phyloP scores from a whole-genome alignment of 1,284 basidiomycete genomes.

The Dichomitus squalens region DNA sequence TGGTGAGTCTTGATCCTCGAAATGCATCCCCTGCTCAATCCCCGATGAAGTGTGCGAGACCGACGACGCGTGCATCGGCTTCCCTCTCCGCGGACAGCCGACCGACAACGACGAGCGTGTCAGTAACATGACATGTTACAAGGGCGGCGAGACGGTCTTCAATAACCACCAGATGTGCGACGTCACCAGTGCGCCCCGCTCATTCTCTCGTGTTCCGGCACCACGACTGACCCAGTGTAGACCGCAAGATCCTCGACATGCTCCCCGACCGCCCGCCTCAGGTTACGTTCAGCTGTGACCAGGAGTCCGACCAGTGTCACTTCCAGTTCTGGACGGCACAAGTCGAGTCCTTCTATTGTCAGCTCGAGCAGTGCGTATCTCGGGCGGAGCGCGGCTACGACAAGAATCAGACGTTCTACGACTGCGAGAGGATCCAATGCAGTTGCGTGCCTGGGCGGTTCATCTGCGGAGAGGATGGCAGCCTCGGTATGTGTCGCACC shows the following conservation, averaged over 20 bases:
- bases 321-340: conserved; percentile 98
- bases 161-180: conserved; percentile 97
- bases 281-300: conserved; percentile 91
- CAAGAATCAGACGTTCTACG: conserved; percentile 74
- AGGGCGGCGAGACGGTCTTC: conserved; percentile 87
- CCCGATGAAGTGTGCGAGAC: conserved; percentile 78
- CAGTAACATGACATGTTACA: conserved; percentile 91
- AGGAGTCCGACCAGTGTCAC: conserved; percentile 62
- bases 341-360: conserved; percentile 95
- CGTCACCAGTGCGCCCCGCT: conserved; percentile 80
- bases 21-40: neutral
- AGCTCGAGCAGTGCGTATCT: conserved; percentile 69
- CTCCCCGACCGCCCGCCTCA: conserved; percentile 88
- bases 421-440: conserved; percentile 85
- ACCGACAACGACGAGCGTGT: conserved; percentile 47
- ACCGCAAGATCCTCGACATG: conserved; percentile 89
- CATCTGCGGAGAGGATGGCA: conserved; percentile 95
- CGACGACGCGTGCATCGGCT: conserved; percentile 76
- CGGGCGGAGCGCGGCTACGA: conserved; percentile 57
- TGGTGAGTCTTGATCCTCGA: conserved; percentile 51
- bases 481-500: conserved; percentile 69
- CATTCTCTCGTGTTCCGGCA: no score
- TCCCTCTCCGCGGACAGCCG: conserved; percentile 61
- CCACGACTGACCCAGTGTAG: conserved; percentile 39
- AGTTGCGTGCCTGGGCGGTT: conserved; percentile 91